Evolutionary conservation across 495 filamentous ascomycete genomes (phyloP).

Genomic region (Aspergillus homomorphus): DNA sequence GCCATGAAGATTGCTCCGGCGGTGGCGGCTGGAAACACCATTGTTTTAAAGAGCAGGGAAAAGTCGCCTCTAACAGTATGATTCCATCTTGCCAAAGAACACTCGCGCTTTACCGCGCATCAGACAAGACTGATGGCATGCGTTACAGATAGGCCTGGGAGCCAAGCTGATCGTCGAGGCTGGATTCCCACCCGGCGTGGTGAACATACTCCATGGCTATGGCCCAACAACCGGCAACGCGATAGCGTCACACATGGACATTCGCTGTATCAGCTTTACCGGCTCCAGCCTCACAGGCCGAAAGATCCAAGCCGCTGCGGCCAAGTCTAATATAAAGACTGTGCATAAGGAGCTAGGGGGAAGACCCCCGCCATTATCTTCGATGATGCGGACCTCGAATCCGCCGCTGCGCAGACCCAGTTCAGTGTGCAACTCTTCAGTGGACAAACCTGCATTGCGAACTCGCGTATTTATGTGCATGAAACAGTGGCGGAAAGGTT

Average conservation of each 20-base stretch:
- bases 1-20: slow-evolving; percentile 54
- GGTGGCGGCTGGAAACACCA: slow-evolving; percentile 54
- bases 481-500: slow-evolving; percentile 77
- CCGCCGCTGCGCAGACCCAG: slow-evolving; percentile 77
- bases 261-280: slow-evolving; percentile 92
- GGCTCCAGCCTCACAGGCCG: slow-evolving; percentile 78
- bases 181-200: slow-evolving; percentile 53
- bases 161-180: slow-evolving; percentile 67
- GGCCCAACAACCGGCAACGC: slow-evolving; percentile 50
- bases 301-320: slow-evolving; percentile 83
- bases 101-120: slow-evolving; percentile 8
- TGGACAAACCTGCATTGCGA: slow-evolving; percentile 90
- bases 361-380: slow-evolving; percentile 87
- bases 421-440: slow-evolving; percentile 67
- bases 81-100: background rate
- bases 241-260: slow-evolving; percentile 50
- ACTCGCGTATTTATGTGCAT: slow-evolving; percentile 82
- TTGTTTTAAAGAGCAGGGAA: slow-evolving; percentile 57
- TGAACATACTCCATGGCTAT: slow-evolving; percentile 54
- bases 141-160: slow-evolving; percentile 56
- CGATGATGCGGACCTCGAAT: slow-evolving; percentile 82
- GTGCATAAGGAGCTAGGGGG: slow-evolving; percentile 92
- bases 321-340: slow-evolving; percentile 80
- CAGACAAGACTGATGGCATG: background rate
- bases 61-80: slow-evolving; percentile 52